Conservation (phyloP, 2,329 filamentous ascomycete species). For the Ascochyta lentis region DNA sequence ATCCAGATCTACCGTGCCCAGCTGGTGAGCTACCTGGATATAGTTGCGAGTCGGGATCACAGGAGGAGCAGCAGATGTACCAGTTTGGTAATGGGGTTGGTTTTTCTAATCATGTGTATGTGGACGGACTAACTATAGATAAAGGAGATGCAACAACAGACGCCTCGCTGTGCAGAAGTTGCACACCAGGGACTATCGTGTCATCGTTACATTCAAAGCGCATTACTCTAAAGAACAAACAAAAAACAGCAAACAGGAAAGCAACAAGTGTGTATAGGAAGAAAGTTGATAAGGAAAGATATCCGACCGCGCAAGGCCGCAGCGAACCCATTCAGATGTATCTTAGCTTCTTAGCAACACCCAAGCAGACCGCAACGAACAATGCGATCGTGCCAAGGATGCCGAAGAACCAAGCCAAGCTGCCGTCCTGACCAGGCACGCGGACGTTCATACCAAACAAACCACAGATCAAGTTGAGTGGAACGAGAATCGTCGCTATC, state of each 20-base stretch:
- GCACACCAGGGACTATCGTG: constrained; percentile 6
- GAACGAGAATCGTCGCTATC: constrained; percentile 92
- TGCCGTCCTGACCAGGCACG: constrained; percentile 67
- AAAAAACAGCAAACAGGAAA: not conserved
- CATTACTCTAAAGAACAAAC: not conserved
- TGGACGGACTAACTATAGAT: not conserved
- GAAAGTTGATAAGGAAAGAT: too few species aligned
- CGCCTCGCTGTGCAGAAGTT: constrained; percentile 11
- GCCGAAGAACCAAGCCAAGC: constrained; percentile 65
- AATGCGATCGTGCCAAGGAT: constrained; percentile 63
- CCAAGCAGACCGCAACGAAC: constrained; percentile 51
- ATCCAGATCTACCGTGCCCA: too few species aligned
- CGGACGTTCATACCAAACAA: constrained; percentile 87
- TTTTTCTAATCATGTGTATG: not conserved
- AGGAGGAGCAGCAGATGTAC: too few species aligned
- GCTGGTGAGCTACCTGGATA: too few species aligned
- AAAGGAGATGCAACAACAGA: not conserved
- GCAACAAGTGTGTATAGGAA: not conserved
- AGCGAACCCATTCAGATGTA: constrained; percentile 44
- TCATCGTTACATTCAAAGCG: not conserved
- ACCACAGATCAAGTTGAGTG: constrained; percentile 89
- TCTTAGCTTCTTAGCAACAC: constrained; percentile 52
- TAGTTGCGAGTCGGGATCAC: too few species aligned
- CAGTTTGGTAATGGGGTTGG: too few species aligned
- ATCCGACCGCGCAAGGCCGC: too few species aligned